Conservation (phyloP, 2,329 filamentous ascomycete genomes). For the Neodidymelliopsis sp. region DNA sequence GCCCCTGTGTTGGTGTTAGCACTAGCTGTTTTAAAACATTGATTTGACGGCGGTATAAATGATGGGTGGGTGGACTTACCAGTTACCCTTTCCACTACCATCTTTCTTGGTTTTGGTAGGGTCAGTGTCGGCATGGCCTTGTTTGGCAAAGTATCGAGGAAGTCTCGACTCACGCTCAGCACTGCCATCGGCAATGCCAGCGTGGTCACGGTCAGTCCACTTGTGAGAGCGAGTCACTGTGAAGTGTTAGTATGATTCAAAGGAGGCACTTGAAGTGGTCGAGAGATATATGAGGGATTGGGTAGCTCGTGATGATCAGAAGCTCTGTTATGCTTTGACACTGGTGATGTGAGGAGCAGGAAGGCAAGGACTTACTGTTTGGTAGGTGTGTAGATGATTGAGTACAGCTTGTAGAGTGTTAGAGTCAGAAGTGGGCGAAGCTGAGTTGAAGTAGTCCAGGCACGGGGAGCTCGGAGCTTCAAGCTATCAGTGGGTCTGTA, state of each 20-base stretch:
- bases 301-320: not conserved
- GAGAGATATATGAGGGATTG: not conserved
- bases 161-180: conserved; percentile 74
- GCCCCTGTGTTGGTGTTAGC: conserved; percentile 69
- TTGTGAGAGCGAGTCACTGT: conserved; percentile 98
- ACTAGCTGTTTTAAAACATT: not conserved
- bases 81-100: conserved; percentile 90
- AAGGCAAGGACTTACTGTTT: conserved; percentile 40
- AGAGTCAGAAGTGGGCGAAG: conserved; percentile 27
- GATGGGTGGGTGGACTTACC: conserved; percentile 64
- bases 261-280: not conserved
- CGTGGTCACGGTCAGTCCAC: conserved; percentile 90
- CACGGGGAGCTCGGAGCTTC: conserved; percentile 34
- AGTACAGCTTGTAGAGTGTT: conserved; percentile 24
- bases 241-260: conserved; percentile 18
- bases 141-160: conserved; percentile 92
- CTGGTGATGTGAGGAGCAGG: not conserved
- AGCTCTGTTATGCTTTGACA: conserved; percentile 14
- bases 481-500: conserved; percentile 36
- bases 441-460: conserved; percentile 39
- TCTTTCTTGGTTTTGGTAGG: conserved; percentile 98
- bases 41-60: not conserved
- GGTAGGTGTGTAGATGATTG: conserved; percentile 25
- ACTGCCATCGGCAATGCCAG: conserved; percentile 76
- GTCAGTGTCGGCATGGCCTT: conserved; percentile 79